Conservation (phyloP, 495 filamentous ascomycete genomes). For the Aspergillus heteromorphus region DNA sequence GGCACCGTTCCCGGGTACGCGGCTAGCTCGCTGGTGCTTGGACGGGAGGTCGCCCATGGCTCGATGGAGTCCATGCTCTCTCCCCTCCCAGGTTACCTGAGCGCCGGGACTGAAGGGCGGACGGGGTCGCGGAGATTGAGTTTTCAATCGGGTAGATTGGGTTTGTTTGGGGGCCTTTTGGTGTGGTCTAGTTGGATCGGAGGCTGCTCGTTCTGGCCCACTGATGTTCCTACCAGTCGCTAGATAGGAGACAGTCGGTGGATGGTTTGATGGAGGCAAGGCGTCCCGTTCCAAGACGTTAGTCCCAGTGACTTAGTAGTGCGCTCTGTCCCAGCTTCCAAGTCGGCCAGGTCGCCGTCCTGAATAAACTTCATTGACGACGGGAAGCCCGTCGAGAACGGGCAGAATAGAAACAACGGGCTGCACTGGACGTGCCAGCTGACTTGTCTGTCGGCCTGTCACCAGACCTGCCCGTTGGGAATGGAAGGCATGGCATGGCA, state of each 20-base stretch:
- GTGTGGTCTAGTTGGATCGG: background rate
- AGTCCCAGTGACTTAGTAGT: too few species aligned
- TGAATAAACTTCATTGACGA: slow-evolving; percentile 9
- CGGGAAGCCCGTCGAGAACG: background rate
- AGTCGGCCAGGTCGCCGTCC: background rate
- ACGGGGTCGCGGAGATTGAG: slow-evolving; percentile 6
- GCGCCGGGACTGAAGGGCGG: slow-evolving; percentile 3
- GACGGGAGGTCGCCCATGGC: slow-evolving; percentile 1
- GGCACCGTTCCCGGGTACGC: background rate
- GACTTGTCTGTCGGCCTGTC: background rate
- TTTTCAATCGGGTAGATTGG: slow-evolving; percentile 10
- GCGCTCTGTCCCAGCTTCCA: background rate
- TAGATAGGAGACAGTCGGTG: background rate
- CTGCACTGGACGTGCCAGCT: background rate
- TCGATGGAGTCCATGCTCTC: background rate
- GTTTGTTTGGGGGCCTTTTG: background rate
- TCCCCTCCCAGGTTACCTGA: slow-evolving; percentile 7
- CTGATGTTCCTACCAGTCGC: background rate
- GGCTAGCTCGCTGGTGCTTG: background rate
- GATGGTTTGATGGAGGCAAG: background rate
- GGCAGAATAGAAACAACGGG: background rate
- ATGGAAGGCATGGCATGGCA: background rate
- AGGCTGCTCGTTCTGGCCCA: background rate
- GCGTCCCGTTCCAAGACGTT: background rate
- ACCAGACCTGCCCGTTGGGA: background rate